Percentiles rank a stretch among this genome's conserved stretches.
phyloP scores from a whole-genome alignment of 768 basidiomycete genomes.

The Clitopilus hobsonii region DNA sequence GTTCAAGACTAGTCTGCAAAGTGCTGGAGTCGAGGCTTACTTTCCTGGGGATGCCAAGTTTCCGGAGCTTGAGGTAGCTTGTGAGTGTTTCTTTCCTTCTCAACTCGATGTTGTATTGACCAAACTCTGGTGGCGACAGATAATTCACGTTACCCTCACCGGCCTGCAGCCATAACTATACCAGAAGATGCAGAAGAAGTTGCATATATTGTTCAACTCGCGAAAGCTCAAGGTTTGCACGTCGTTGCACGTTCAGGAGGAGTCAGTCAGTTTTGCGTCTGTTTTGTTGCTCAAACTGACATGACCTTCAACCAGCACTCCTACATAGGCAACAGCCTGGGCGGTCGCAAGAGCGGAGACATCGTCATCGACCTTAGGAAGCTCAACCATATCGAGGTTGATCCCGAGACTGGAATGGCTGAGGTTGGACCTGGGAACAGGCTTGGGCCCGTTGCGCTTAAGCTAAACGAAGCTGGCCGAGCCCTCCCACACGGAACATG shows the following conservation, averaged over 20 bases:
- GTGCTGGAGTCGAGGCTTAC: conserved; percentile 13
- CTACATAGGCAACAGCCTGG: conserved; percentile 39
- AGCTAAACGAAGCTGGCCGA: conserved; percentile 28
- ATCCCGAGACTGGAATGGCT: conserved; percentile 17
- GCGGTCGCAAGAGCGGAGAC: conserved; percentile 27
- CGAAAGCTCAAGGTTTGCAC: conserved; percentile 17
- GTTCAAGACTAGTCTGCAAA: conserved; percentile 4
- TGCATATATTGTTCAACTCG: conserved; percentile 21
- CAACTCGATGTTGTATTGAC: neutral
- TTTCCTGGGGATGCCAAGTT: conserved; percentile 16
- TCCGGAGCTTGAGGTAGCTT: conserved; percentile 16
- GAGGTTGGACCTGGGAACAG: conserved; percentile 24
- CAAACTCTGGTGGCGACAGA: conserved; percentile 9
- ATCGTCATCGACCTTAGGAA: conserved; percentile 29
- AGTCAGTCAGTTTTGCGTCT: conserved; percentile 22
- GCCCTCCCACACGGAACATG: conserved; percentile 41
- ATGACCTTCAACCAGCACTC: conserved; percentile 25
- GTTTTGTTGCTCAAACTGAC: neutral
- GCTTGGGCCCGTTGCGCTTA: conserved; percentile 27
- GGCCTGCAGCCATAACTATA: conserved; percentile 25
- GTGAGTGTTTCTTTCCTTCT: conserved; percentile 9
- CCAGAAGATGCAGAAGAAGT: conserved; percentile 24
- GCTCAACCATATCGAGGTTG: conserved; percentile 23
- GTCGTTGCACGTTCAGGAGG: conserved; percentile 38
- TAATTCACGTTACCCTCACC: conserved; percentile 23